These are phyloP conservation scores for Clitocybe nebularis DNA, from an alignment of 1,284 basidiomycete species.

Conservation along the genomic window DNA sequence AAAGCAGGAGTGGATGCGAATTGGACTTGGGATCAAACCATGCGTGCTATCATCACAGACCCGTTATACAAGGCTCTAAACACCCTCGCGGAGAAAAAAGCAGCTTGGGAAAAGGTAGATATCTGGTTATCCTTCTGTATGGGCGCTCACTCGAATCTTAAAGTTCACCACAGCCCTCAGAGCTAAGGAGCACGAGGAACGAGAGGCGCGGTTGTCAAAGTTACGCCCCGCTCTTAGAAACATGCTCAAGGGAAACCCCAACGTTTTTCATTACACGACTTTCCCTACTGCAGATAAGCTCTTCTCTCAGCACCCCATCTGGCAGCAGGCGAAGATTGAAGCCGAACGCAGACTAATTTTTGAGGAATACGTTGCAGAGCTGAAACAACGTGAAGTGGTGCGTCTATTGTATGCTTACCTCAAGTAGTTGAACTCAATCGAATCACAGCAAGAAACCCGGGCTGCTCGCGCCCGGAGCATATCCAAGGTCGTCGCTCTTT, in stretches of 20 bases:
- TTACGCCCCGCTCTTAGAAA: slow-evolving; percentile 80
- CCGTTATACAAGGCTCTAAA: slow-evolving; percentile 94
- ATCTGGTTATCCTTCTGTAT: background rate
- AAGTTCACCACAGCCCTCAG: slow-evolving; percentile 76
- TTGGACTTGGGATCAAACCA: slow-evolving; percentile 98
- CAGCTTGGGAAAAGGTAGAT: slow-evolving; percentile 84
- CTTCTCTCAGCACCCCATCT: slow-evolving; percentile 81
- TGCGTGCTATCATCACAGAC: slow-evolving; percentile 97
- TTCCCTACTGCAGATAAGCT: slow-evolving; percentile 82
- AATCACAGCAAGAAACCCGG: slow-evolving; percentile 66
- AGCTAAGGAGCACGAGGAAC: slow-evolving; percentile 75
- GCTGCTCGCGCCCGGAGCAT: slow-evolving; percentile 74
- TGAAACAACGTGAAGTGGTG: slow-evolving; percentile 84
- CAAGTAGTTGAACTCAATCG: slow-evolving; percentile 5
- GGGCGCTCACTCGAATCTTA: slow-evolving; percentile 13
- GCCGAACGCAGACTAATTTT: slow-evolving; percentile 83
- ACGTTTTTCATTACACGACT: slow-evolving; percentile 86
- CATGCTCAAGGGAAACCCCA: slow-evolving; percentile 79
- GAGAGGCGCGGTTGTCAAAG: slow-evolving; percentile 76
- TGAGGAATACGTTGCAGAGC: slow-evolving; percentile 82
- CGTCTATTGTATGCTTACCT: slow-evolving; percentile 24
- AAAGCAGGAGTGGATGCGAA: slow-evolving; percentile 86
- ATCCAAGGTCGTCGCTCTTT: slow-evolving; percentile 71
- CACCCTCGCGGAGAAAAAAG: slow-evolving; percentile 92
- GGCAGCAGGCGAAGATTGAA: slow-evolving; percentile 81